Conservation (phyloP, 306 rosid species). For the Cicer judaicum region DNA sequence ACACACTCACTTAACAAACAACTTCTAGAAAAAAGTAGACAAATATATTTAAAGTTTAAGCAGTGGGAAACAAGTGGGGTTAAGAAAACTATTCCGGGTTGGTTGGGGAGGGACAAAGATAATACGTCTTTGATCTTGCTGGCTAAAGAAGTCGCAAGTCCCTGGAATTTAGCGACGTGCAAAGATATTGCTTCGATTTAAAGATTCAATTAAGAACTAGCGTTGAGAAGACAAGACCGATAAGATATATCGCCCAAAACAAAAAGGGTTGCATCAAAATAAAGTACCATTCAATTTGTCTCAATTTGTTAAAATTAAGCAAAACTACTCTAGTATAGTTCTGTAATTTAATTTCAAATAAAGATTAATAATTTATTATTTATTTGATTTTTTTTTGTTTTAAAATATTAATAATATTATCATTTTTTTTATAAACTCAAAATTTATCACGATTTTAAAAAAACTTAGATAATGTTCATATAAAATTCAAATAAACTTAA, state of each 20-base stretch:
- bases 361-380: no score
- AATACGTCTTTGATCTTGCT: slow-evolving; percentile 42
- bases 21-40: slow-evolving; percentile 10
- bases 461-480: no score
- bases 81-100: slow-evolving; percentile 37
- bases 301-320: no score
- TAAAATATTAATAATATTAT: no score
- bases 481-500: no score
- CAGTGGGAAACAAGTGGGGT: slow-evolving; percentile 73
- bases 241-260: not conserved
- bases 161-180: slow-evolving; percentile 38
- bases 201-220: slow-evolving; percentile 6
- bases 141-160: slow-evolving; percentile 28
- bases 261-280: not conserved
- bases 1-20: not conserved
- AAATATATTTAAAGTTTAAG: slow-evolving; percentile 14
- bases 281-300: not conserved
- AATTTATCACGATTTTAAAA: no score
- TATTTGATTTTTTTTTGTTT: no score
- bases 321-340: no score
- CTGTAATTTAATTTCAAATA: no score
- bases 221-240: not conserved
- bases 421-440: no score
- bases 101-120: slow-evolving; percentile 60
- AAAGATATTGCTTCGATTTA: not conserved